Evolutionary conservation across 2,329 filamentous ascomycete genomes (phyloP).

Genomic region (Apiospora sp.): DNA sequence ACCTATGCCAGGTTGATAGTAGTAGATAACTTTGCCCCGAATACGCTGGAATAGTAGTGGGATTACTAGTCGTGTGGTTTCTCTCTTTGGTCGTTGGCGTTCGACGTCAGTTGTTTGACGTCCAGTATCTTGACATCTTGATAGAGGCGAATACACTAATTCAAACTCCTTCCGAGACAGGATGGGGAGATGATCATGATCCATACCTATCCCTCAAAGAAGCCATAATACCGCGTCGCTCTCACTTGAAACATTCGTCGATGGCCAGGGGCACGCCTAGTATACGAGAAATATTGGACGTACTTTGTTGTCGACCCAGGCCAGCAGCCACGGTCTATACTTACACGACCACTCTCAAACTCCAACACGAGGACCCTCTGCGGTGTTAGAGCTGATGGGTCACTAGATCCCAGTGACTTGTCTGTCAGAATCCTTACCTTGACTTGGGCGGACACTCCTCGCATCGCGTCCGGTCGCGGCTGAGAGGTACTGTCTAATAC

Average conservation of each 20-base stretch:
- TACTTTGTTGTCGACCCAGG: background rate
- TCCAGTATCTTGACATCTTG: too few species aligned
- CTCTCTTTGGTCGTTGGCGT: too few species aligned
- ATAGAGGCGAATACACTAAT: background rate
- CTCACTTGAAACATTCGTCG: background rate
- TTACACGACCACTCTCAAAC: background rate
- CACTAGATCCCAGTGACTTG: background rate
- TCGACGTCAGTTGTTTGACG: background rate
- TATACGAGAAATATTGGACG: background rate
- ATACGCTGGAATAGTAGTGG: background rate
- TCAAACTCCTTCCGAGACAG: background rate
- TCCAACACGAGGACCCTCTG: too few species aligned
- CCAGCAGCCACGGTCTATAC: background rate
- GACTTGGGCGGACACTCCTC: too few species aligned
- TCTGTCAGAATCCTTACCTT: background rate
- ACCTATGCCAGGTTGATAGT: background rate
- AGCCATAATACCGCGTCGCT: background rate
- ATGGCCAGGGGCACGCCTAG: background rate
- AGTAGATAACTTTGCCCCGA: background rate
- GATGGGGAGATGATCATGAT: background rate
- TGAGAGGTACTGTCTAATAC: background rate
- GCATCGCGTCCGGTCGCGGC: too few species aligned
- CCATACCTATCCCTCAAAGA: too few species aligned
- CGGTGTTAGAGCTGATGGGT: background rate
- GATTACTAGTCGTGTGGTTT: background rate